Conservation (phyloP, 2,329 filamentous ascomycete species). For the Whalleya microplaca region DNA sequence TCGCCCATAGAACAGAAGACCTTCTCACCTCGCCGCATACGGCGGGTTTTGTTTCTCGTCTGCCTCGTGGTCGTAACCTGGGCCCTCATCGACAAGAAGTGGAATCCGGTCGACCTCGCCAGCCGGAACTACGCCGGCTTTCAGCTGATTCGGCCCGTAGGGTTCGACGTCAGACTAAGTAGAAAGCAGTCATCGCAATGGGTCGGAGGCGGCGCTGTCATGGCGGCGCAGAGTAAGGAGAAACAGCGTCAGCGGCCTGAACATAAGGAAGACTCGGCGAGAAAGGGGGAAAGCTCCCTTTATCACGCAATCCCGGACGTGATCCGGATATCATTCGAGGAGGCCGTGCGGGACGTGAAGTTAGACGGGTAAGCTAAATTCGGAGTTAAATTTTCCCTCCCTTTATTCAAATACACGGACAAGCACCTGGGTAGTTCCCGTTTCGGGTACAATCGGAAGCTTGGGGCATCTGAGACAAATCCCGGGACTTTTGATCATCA, state of each 20-base stretch:
- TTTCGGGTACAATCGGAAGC: neutral
- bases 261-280: neutral
- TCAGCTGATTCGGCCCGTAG: constrained; percentile 23
- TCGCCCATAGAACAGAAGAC: constrained; percentile 32
- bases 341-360: constrained; percentile 40
- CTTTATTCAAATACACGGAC: neutral
- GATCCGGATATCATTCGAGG: constrained; percentile 45
- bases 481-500: neutral
- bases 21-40: constrained; percentile 27
- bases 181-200: constrained; percentile 27
- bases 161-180: neutral
- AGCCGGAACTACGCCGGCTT: constrained; percentile 26
- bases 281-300: constrained; percentile 17
- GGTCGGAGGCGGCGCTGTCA: constrained; percentile 28
- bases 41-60: constrained; percentile 27
- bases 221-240: constrained; percentile 13
- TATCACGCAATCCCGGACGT: constrained; percentile 41
- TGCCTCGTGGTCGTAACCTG: constrained; percentile 21
- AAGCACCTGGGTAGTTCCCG: neutral
- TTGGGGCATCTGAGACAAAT: neutral
- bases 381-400: neutral
- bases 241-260: constrained; percentile 1
- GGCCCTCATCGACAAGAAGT: constrained; percentile 21
- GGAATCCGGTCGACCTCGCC: constrained; percentile 14
- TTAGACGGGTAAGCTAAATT: constrained; percentile 37